These are phyloP conservation scores for Ophiostoma montium DNA, from an alignment of 2,329 filamentous ascomycete species.

Conservation along the genomic window DNA sequence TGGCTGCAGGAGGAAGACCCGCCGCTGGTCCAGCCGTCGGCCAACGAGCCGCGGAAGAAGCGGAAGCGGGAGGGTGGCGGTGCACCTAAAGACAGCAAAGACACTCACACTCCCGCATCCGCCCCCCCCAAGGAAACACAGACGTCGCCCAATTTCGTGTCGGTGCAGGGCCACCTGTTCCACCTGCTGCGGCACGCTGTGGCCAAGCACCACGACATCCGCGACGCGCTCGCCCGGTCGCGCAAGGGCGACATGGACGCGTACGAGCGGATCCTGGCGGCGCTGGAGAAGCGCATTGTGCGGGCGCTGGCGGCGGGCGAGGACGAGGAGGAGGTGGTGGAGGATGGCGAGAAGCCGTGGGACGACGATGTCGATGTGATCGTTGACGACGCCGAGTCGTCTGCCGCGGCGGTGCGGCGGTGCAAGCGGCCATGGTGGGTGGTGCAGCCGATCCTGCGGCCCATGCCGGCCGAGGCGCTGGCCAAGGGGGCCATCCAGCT, in stretches of 20 bases:
- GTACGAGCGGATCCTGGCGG: constrained; percentile 60
- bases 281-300: constrained; percentile 64
- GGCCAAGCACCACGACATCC: constrained; percentile 63
- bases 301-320: constrained; percentile 57
- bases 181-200: constrained; percentile 77
- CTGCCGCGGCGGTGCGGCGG: constrained; percentile 50
- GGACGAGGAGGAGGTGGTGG: constrained; percentile 45
- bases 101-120: background rate
- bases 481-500: constrained; percentile 63
- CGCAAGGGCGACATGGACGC: constrained; percentile 56
- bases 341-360: constrained; percentile 20
- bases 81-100: background rate
- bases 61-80: constrained; percentile 20
- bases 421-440: constrained; percentile 84
- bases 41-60: constrained; percentile 36
- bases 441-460: constrained; percentile 74
- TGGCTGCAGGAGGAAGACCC: constrained; percentile 1
- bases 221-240: constrained; percentile 65
- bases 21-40: constrained; percentile 16
- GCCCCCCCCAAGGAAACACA: constrained; percentile 11
- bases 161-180: constrained; percentile 87
- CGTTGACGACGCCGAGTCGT: constrained; percentile 36
- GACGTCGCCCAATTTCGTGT: constrained; percentile 49
- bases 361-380: constrained; percentile 17
- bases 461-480: constrained; percentile 74